Evolutionary conservation across 2,329 filamentous ascomycete genomes (phyloP).

Genomic region (Talaromyces islandicus): DNA sequence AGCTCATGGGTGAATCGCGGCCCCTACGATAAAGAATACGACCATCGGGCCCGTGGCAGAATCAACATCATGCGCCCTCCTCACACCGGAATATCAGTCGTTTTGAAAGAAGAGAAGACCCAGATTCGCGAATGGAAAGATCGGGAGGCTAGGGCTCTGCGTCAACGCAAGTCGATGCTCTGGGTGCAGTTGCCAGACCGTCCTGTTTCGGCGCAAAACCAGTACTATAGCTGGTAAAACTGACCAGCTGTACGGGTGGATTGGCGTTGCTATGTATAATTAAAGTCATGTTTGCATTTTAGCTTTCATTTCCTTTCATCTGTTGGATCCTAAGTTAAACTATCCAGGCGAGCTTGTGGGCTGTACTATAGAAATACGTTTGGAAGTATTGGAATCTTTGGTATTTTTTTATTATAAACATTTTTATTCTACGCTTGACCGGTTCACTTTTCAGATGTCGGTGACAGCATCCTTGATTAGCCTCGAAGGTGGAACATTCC

Average conservation of each 20-base stretch:
- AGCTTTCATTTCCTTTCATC: neutral
- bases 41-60: slow-evolving; percentile 70
- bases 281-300: neutral
- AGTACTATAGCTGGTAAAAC: slow-evolving; percentile 82
- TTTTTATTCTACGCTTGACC: neutral
- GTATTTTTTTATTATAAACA: neutral
- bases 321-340: neutral
- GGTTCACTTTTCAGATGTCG: neutral
- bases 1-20: slow-evolving; percentile 89
- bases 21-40: slow-evolving; percentile 53
- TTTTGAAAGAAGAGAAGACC: slow-evolving; percentile 92
- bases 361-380: slow-evolving; percentile 8
- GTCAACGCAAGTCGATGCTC: slow-evolving; percentile 66
- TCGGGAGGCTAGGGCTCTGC: slow-evolving; percentile 68
- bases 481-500: neutral
- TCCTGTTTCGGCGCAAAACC: slow-evolving; percentile 74
- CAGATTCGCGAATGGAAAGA: slow-evolving; percentile 75
- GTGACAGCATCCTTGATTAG: too few relatives aligned
- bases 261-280: neutral
- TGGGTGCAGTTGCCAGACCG: slow-evolving; percentile 88
- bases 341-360: neutral
- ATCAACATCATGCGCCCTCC: slow-evolving; percentile 64
- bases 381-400: neutral
- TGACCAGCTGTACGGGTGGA: neutral
- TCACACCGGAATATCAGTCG: slow-evolving; percentile 67